These are phyloP conservation scores for Colletotrichum karsti DNA, from an alignment of 2,329 filamentous ascomycete genomes.

Conservation along the genomic window DNA sequence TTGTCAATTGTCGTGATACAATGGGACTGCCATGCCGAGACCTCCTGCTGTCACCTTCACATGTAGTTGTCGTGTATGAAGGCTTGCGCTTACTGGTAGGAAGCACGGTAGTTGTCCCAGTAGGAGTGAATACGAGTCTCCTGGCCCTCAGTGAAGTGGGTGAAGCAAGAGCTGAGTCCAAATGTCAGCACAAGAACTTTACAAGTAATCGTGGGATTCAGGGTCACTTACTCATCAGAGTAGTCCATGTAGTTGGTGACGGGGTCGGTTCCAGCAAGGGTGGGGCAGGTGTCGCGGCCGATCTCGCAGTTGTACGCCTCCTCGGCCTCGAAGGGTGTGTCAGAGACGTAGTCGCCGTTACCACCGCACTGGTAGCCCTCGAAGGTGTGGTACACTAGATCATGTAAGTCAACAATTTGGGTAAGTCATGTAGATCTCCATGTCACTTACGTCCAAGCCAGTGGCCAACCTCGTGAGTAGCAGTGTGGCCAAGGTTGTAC, in stretches of 20 bases:
- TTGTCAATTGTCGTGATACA: too few species aligned
- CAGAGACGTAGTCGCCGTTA: conserved; percentile 47
- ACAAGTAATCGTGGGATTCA: not conserved
- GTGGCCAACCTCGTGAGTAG: conserved; percentile 56
- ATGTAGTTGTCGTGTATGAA: not conserved
- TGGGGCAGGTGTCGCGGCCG: conserved; percentile 45
- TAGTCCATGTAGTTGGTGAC: conserved; percentile 52
- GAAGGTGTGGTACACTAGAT: conserved; percentile 54
- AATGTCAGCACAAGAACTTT: not conserved
- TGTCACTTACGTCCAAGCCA: conserved; percentile 48
- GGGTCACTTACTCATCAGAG: conserved; percentile 47
- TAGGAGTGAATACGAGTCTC: conserved; percentile 41
- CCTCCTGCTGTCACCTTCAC: too few species aligned
- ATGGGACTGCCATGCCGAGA: too few species aligned
- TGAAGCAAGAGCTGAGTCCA: conserved; percentile 47
- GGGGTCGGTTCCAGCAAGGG: conserved; percentile 40
- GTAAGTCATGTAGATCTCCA: not conserved
- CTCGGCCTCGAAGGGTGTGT: conserved; percentile 49
- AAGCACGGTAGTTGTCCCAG: conserved; percentile 38
- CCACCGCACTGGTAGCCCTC: conserved; percentile 46
- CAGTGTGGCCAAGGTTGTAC: conserved; percentile 42
- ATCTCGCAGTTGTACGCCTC: conserved; percentile 44
- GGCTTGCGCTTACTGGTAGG: conserved; percentile 14
- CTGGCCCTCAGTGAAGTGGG: conserved; percentile 54
- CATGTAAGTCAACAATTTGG: not conserved